Base-by-base conservation (phyloP, 208 protist genomes). In the Leishmania arabica region DNA sequence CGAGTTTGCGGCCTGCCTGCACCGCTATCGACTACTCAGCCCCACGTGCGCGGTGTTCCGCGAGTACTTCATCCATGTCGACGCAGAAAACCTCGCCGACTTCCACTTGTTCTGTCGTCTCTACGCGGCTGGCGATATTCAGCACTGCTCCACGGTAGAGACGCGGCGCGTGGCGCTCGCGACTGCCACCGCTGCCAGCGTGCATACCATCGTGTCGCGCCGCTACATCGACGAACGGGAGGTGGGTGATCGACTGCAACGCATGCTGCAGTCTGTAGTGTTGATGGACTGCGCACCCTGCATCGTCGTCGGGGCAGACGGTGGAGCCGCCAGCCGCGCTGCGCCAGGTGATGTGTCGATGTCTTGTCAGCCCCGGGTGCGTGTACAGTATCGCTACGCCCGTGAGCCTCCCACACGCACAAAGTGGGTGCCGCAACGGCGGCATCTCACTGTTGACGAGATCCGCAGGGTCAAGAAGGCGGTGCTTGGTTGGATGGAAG, bases 151-250 rank as follows among this genome's bases (percentile, higher is more conserved):
- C 15, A 69, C 45, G 1, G 77, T 79, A 9, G 81, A 88, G 77
- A 78, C 49, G 40, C 83, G 81, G 45, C 82, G 85, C 3, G 82
- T 66, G 49, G 47, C 79, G 58, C 2, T 83, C 69, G n/a, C 54
- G 11, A 31, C 24, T 31, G 54, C 40, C 34, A 31, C 62, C 37
- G 42, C 75, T 24, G 31, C 56, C 1, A 49, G 6, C 21, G 42
- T 40, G 6, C 49, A 88, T 40, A 90, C 89, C 11, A 89, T 88
- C 58, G 82, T 90, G 1, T 49, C 74, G 4, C 89, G 89, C 1
- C 89, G 89, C 68, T 92, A 92, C 79, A 49, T 92, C 0, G 89
- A 92, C 34, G 72, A 83, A 68, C 86, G 84, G 8, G 75, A 86
- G 71, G 72, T 92, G 15, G 73, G 37, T 9, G 82, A 85, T 42